Base-by-base conservation (phyloP, 2,329 filamentous ascomycete genomes). In the Karstenula rhodostoma region DNA sequence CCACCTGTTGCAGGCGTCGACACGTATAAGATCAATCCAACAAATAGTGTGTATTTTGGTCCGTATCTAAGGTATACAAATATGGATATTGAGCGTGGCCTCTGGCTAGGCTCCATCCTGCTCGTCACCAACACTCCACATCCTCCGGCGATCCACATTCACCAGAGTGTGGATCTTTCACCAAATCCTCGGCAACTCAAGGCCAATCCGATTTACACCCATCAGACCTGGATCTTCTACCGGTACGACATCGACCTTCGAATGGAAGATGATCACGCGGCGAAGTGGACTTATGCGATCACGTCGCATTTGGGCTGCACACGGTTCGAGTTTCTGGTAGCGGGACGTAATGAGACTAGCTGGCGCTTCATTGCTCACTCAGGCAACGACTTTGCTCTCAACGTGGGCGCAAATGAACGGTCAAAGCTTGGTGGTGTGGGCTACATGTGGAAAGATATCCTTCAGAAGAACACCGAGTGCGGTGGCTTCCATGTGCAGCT, bases 361-460 rank as follows among this genome's bases (percentile, higher is more conserved):
- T 99, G 95, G 95, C 90, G 94, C 25, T 98, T 98, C 76, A 91
- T 98, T 69, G 92, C 94, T 12, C 95, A 97, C 71, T 97, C 94
- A 15, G 94, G 94, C 3, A 98, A 98, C 73, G 95, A 99, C 75
- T 99, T 98, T 77, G 91, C 93, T 0, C 85, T 96, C 29, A 90
- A 91, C 65, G 95, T 96, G 1, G 93, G 89, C 63, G 90, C 93
- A 57, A 93, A 90, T 62, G 95, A 99, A 69, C 87, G 94, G 46
- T 87, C 89, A 33, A 92, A 90, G 69, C 85, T 98, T 1, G 95
- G 95, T 32, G 95, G 95, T 1, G 86, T 96, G 1, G 92, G 94
- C 0, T 92, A 95, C 74, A 96, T 99, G 94, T 99, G 95, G 95
- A 98, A 97, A 73, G 95, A 99, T 71, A 94, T 99, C 29, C 85